Base-by-base conservation (phyloP, 2,329 filamentous ascomycete species). In the Neoarthrinium moseri region DNA sequence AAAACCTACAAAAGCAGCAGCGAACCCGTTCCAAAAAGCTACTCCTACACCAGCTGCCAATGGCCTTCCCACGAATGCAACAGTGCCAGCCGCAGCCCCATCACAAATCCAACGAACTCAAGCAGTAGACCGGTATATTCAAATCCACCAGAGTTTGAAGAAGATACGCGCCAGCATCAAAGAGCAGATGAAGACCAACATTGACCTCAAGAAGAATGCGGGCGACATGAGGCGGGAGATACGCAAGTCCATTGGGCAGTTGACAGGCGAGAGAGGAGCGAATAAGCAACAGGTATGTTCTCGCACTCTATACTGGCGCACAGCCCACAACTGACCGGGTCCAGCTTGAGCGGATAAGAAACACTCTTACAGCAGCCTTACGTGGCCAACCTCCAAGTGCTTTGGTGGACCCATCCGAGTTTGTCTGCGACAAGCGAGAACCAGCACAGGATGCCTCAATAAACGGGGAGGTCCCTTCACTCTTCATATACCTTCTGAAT, bases 401-500 rank as follows among this genome's bases (percentile, higher is more conserved):
- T 3, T 58, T 68, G 2, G 70, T 85, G 12, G 76, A 84, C 49
- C 75, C 81, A 10, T 72, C 72, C 43, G 64, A 72, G 15, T 84
- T 79, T 57, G 66, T 84, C 34, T 68, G 65, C 6, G 65, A 70
- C n/a, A 60, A 62, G 12, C 67, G 75, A 41, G 62, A 71, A 22
- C 72, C 74, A 1, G 60, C 67, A n/a, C 71, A 78, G 45, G 78
- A 74, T 11, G 73, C 74, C 3, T 57, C 68, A 3, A 65, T 76
- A 46, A 78, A 84, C 45, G 78, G 74, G 1, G 70, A 76, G 17
- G 67, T 87, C 18, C 84, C 87, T 0, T 76, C 79, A 1, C 67
- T 88, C 5, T 80, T 89, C 51, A 69, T 95, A 21, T 95, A 91
- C 61, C 75, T 89, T 2, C 73, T 95, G 46, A 91, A 88, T 56